phyloP scores from a whole-genome alignment of 1,284 basidiomycete genomes.

The Trichosporon sp. region DNA sequence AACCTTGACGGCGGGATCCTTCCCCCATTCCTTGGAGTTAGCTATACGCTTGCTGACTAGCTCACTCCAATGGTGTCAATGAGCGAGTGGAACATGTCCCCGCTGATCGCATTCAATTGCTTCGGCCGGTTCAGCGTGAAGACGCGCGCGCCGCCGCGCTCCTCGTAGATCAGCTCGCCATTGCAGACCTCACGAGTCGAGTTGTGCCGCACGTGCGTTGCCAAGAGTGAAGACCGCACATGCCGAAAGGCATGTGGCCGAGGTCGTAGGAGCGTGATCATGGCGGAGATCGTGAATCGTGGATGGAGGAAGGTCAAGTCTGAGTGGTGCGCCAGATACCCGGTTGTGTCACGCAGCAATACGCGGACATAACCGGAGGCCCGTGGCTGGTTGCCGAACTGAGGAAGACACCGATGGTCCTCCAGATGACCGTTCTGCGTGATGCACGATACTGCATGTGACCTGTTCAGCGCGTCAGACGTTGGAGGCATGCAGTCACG shows the following conservation, averaged over 20 bases:
- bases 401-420: not conserved
- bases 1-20: slow-evolving; percentile 20
- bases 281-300: not conserved
- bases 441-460: not conserved
- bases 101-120: slow-evolving; percentile 84
- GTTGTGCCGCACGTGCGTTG: not conserved
- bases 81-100: slow-evolving; percentile 76
- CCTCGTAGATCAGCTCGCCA: slow-evolving; percentile 18
- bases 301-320: not conserved
- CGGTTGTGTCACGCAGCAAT: not conserved
- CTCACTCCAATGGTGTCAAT: slow-evolving; percentile 56
- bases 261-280: not conserved
- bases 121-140: slow-evolving; percentile 66
- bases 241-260: not conserved
- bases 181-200: not conserved
- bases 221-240: not conserved
- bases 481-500: too few species aligned
- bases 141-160: slow-evolving; percentile 15
- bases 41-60: not conserved
- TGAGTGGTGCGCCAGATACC: not conserved
- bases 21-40: slow-evolving; percentile 64
- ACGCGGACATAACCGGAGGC: not conserved
- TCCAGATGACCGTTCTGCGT: not conserved
- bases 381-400: not conserved
- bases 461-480: too few species aligned